Conservation (phyloP, 495 filamentous ascomycete genomes). For the Lophium mytilinum region DNA sequence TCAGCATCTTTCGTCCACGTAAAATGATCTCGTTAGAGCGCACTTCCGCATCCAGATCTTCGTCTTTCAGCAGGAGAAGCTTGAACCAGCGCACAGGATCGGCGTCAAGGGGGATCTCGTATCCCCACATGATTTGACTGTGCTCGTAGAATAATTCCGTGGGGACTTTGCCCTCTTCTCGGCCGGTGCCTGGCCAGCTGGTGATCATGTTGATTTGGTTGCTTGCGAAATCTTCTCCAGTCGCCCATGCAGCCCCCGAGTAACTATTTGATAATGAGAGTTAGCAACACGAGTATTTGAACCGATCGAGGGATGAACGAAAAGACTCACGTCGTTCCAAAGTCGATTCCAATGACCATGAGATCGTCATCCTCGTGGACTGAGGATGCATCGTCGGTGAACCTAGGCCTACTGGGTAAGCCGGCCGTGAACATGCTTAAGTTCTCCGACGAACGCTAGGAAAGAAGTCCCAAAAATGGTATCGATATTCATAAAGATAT, state of each 20-base stretch:
- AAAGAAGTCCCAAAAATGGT: too few species aligned
- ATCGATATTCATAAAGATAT: too few species aligned
- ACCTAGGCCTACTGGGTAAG: too few species aligned
- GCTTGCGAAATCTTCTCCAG: neutral
- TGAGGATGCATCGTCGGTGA: too few species aligned
- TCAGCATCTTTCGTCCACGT: slow-evolving; percentile 1
- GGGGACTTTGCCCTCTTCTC: neutral
- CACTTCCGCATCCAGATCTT: neutral
- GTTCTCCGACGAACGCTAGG: too few species aligned
- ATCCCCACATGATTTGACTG: slow-evolving; percentile 4
- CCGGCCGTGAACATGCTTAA: too few species aligned
- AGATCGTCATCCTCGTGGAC: too few species aligned
- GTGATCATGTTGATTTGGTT: slow-evolving; percentile 12
- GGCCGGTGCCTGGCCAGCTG: neutral
- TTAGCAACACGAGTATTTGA: neutral
- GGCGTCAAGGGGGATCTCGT: slow-evolving; percentile 2
- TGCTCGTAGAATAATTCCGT: slow-evolving; percentile 8
- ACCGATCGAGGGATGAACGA: neutral
- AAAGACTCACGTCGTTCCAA: slow-evolving; percentile 16
- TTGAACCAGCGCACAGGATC: slow-evolving; percentile 13
- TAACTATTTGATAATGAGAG: neutral
- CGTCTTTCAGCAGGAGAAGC: slow-evolving; percentile 5
- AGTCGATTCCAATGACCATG: slow-evolving; percentile 15
- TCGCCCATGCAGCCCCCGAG: slow-evolving; percentile 15
- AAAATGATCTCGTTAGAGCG: neutral